These are phyloP conservation scores for Penicillium oxalicum DNA, from an alignment of 2,329 filamentous ascomycete species.

Conservation along the genomic window DNA sequence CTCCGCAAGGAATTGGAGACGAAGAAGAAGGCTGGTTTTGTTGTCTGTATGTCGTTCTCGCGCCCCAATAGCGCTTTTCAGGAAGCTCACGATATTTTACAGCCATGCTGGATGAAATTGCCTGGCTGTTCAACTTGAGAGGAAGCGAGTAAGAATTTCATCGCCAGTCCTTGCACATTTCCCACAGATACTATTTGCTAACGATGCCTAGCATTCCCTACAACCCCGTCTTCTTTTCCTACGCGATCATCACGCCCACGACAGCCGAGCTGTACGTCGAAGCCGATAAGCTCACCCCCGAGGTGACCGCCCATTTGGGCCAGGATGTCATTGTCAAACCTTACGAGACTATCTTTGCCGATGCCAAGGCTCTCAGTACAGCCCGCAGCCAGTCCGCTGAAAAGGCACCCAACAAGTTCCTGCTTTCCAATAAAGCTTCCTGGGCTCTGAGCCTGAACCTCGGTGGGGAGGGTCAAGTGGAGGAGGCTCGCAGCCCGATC, in stretches of 20 bases:
- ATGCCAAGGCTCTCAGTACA: slow-evolving; percentile 61
- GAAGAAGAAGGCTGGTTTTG: slow-evolving; percentile 78
- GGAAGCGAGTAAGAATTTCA: slow-evolving; percentile 64
- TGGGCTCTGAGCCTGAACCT: slow-evolving; percentile 87
- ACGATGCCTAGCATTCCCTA: slow-evolving; percentile 64
- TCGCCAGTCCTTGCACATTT: background rate
- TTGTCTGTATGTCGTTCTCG: slow-evolving; percentile 55
- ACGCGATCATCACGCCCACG: slow-evolving; percentile 75
- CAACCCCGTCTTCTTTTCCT: slow-evolving; percentile 98
- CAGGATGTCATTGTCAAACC: slow-evolving; percentile 68
- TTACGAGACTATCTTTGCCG: slow-evolving; percentile 74
- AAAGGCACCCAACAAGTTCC: slow-evolving; percentile 56
- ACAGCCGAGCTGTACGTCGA: slow-evolving; percentile 79
- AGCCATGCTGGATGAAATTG: slow-evolving; percentile 89
- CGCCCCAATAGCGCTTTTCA: no score
- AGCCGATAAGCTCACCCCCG: slow-evolving; percentile 64
- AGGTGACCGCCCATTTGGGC: slow-evolving; percentile 64
- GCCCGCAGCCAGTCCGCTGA: slow-evolving; percentile 34
- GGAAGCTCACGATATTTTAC: slow-evolving; percentile 11
- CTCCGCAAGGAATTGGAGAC: slow-evolving; percentile 87
- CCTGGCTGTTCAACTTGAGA: slow-evolving; percentile 96
- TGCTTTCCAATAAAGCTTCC: slow-evolving; percentile 82
- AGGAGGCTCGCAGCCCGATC: slow-evolving; percentile 80
- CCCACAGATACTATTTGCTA: background rate
- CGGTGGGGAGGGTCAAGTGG: slow-evolving; percentile 77